A percentile compares a stretch with the other conserved stretches of the same genome.
These are phyloP conservation scores for Globisporangium splendens DNA, from an alignment of 352 stramenopile species.

Conservation along the genomic window DNA sequence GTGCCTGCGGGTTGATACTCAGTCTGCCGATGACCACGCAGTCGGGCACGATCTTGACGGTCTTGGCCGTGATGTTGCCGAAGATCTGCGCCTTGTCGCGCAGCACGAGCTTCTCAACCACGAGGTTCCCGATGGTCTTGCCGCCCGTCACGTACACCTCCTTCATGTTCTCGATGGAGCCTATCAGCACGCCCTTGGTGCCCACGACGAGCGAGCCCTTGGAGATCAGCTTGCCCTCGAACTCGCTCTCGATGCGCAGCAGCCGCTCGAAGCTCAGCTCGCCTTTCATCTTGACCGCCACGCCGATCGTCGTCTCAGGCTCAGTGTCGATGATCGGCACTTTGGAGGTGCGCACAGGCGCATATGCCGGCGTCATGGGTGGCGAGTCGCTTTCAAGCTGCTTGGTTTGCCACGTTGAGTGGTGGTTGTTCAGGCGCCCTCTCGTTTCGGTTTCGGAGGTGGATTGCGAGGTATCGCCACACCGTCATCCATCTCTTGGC, in stretches of 20 bases:
- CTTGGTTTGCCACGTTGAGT: conserved; percentile 2
- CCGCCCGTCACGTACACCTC: conserved; percentile 84
- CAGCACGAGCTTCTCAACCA: conserved; percentile 81
- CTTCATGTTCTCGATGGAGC: conserved; percentile 86
- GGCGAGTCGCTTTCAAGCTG: conserved; percentile 53
- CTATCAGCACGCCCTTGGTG: conserved; percentile 70
- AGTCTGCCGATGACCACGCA: conserved; percentile 80
- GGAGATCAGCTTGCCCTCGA: conserved; percentile 86
- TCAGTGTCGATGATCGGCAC: conserved; percentile 74
- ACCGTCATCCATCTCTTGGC: conserved; percentile 51
- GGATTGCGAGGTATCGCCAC: conserved; percentile 41
- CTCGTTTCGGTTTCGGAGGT: conserved; percentile 73
- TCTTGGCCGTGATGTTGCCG: conserved; percentile 89
- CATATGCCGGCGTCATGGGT: conserved; percentile 61
- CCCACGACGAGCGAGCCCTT: conserved; percentile 88
- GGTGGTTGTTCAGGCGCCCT: conserved; percentile 41
- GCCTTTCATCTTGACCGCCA: conserved; percentile 85
- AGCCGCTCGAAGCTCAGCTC: conserved; percentile 88
- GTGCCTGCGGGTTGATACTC: conserved; percentile 87
- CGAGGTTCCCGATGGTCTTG: conserved; percentile 85
- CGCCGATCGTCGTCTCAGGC: conserved; percentile 78
- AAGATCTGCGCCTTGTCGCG: conserved; percentile 85
- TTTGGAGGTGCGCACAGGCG: conserved; percentile 36
- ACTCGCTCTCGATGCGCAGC: conserved; percentile 87
- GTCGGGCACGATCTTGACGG: conserved; percentile 85